Percentiles rank a stretch among this genome's conserved stretches.
phyloP scores from a whole-genome alignment of 306 rosid species.

The Sindora glabra region DNA sequence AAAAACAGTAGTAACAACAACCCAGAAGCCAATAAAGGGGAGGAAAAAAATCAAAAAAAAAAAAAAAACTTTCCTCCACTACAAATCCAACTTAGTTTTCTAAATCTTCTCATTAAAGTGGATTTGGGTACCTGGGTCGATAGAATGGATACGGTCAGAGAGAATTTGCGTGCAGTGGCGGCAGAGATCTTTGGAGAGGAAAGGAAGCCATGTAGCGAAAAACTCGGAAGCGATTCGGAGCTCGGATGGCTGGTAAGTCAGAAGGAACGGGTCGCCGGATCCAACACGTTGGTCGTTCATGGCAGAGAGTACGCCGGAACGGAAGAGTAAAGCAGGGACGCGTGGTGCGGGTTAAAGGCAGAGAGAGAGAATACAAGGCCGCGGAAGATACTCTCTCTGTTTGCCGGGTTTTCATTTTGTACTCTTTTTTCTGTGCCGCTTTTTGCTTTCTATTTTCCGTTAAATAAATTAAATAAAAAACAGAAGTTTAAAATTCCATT shows the following conservation, averaged over 20 bases:
- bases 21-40: too few relatives aligned
- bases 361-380: background rate
- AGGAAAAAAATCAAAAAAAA: background rate
- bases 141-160: constrained; percentile 65
- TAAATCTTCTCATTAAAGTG: background rate
- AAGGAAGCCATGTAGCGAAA: constrained; percentile 76
- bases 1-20: too few relatives aligned
- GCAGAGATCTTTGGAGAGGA: constrained; percentile 87
- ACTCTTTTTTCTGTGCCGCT: background rate
- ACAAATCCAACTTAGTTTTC: too few relatives aligned
- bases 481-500: too few relatives aligned
- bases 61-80: background rate
- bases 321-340: background rate
- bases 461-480: too few relatives aligned
- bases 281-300: constrained; percentile 31
- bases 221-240: constrained; percentile 85
- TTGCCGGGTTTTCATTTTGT: background rate
- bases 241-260: constrained; percentile 53
- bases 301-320: constrained; percentile 7
- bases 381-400: background rate
- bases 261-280: constrained; percentile 61
- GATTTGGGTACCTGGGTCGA: constrained; percentile 45
- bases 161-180: constrained; percentile 43
- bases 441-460: background rate
- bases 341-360: background rate